phyloP scores from a whole-genome alignment of 139 green algal genomes.

The Chlamydomonas asymmetrica region DNA sequence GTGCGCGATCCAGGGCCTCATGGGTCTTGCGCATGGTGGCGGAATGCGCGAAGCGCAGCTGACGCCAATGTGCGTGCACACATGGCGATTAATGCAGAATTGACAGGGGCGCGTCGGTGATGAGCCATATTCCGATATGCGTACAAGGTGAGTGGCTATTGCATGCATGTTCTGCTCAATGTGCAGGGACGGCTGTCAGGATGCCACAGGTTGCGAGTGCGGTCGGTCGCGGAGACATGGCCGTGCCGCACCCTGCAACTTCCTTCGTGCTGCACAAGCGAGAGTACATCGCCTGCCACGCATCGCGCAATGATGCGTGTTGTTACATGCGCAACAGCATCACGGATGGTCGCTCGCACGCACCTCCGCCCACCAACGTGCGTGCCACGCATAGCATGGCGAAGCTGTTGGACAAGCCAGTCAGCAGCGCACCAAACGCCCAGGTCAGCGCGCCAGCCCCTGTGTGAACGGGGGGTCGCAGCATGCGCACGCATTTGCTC shows the following conservation, averaged over 20 bases:
- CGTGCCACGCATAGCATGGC: constrained; percentile 14
- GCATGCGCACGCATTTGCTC: too few relatives aligned
- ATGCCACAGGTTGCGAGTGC: neutral
- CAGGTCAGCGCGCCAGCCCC: too few relatives aligned
- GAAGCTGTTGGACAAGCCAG: constrained; percentile 18
- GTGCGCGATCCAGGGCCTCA: neutral
- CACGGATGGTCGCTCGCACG: neutral
- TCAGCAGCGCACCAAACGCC: constrained; percentile 40
- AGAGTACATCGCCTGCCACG: neutral
- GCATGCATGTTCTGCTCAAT: too few relatives aligned
- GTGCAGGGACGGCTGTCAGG: too few relatives aligned
- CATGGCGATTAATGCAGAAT: too few relatives aligned
- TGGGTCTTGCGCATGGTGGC: neutral
- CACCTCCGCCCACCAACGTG: constrained; percentile 44
- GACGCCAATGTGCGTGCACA: neutral
- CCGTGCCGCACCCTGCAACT: neutral
- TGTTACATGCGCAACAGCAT: neutral
- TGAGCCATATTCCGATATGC: too few relatives aligned
- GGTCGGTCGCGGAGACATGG: neutral
- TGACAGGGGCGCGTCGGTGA: too few relatives aligned
- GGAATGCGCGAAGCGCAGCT: neutral
- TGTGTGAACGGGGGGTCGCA: too few relatives aligned
- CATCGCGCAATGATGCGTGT: too few relatives aligned
- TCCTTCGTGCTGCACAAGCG: neutral
- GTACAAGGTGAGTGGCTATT: too few relatives aligned